phyloP scores from a whole-genome alignment of 805 yeast genomes.

The Wickerhamiella azymoides region DNA sequence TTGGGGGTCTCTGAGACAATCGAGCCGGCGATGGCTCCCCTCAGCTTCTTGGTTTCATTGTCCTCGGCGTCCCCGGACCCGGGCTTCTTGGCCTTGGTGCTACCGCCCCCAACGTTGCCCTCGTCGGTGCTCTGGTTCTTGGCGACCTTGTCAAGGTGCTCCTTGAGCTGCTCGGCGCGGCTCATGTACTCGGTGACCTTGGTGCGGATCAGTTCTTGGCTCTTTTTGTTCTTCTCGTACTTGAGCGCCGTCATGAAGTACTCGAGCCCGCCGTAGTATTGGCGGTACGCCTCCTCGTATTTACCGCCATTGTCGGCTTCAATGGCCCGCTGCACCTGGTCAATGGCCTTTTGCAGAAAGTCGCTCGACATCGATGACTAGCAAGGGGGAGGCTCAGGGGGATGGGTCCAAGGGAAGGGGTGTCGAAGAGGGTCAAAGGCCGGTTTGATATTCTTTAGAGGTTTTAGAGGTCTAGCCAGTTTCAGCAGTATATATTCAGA shows the following conservation, averaged over 20 bases:
- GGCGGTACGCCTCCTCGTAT: conserved; percentile 87
- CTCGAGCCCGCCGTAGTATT: conserved; percentile 85
- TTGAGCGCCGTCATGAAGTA: conserved; percentile 91
- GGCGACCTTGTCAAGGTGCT: conserved; percentile 55
- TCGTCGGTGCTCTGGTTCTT: conserved; percentile 35
- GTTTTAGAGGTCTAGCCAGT: too few species aligned
- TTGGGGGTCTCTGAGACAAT: conserved; percentile 85
- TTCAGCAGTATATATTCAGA: too few species aligned
- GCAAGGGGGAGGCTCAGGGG: background rate
- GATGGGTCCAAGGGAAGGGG: too few species aligned
- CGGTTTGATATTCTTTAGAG: too few species aligned
- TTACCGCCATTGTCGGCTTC: conserved; percentile 83
- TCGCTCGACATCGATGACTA: conserved; percentile 31
- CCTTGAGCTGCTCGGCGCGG: conserved; percentile 87
- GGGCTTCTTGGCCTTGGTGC: conserved; percentile 34
- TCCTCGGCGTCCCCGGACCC: conserved; percentile 42
- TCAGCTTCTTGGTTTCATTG: conserved; percentile 72
- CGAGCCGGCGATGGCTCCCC: conserved; percentile 86
- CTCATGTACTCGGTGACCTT: conserved; percentile 84
- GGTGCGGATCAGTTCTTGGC: conserved; percentile 75
- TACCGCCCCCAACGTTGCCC: conserved; percentile 43
- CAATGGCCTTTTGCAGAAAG: conserved; percentile 88
- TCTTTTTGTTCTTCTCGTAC: conserved; percentile 75
- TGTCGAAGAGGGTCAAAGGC: too few species aligned
- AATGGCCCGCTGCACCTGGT: conserved; percentile 83